Conservation (phyloP, 2,329 filamentous ascomycete species). For the Amylocarpus encephaloides region DNA sequence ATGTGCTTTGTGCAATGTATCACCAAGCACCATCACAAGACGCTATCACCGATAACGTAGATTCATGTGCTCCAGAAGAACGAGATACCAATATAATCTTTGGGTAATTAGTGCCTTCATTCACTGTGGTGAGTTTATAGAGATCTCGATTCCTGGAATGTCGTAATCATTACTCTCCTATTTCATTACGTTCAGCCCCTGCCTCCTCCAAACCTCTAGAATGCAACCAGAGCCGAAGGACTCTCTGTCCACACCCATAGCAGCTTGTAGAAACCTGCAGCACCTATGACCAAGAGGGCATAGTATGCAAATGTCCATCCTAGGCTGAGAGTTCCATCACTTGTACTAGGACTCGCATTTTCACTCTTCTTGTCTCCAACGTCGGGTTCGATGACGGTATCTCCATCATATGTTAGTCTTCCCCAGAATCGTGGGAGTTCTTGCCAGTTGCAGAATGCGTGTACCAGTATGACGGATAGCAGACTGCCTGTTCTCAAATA, state of each 20-base stretch:
- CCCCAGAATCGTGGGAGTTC: slow-evolving; percentile 86
- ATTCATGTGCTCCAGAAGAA: no score
- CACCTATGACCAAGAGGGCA: slow-evolving; percentile 63
- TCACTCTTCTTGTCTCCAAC: slow-evolving; percentile 36
- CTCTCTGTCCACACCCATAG: slow-evolving; percentile 70
- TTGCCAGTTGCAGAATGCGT: slow-evolving; percentile 89
- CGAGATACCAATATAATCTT: no score
- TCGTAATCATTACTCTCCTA: no score
- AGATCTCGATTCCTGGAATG: no score
- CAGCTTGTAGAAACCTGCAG: slow-evolving; percentile 61
- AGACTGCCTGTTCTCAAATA: slow-evolving; percentile 81
- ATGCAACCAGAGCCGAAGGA: slow-evolving; percentile 39
- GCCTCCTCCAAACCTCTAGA: slow-evolving; percentile 9
- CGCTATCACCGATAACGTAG: no score
- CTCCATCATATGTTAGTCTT: slow-evolving; percentile 47
- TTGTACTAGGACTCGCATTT: slow-evolving; percentile 24
- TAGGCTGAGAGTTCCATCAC: slow-evolving; percentile 34
- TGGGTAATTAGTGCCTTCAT: no score
- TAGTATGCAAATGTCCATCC: slow-evolving; percentile 78
- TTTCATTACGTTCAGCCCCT: no score
- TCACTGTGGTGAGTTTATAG: no score
- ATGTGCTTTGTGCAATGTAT: no score
- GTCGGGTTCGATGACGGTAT: slow-evolving; percentile 21
- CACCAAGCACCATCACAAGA: no score
- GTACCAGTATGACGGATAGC: slow-evolving; percentile 66